Percentiles rank a stretch among this genome's conserved stretches.
Conservation (phyloP, 805 yeast genomes). For the Ogataea ganodermae region DNA sequence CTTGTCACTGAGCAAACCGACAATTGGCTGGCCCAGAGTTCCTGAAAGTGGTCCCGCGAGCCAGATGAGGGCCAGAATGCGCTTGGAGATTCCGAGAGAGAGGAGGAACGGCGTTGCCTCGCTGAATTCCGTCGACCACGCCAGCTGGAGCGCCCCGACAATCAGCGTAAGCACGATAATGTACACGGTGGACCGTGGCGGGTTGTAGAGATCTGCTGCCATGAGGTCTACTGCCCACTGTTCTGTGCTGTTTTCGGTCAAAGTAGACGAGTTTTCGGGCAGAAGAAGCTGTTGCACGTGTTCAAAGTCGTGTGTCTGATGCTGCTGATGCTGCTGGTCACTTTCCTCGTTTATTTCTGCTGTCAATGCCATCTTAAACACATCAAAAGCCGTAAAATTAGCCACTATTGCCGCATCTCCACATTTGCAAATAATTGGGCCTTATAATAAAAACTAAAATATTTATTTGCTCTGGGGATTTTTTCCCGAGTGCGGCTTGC, state of each 20-base stretch:
- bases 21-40: constrained; percentile 62
- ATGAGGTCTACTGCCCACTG: constrained; percentile 21
- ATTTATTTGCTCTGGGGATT: too few relatives aligned
- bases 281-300: background rate
- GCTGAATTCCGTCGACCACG: constrained; percentile 68
- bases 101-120: constrained; percentile 62
- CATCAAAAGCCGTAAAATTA: too few relatives aligned
- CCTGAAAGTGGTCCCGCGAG: constrained; percentile 69
- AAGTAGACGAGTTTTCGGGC: constrained; percentile 2
- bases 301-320: background rate
- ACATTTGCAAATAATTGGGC: too few relatives aligned
- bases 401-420: too few relatives aligned
- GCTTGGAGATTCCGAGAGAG: constrained; percentile 63
- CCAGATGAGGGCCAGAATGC: constrained; percentile 59
- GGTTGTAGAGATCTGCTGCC: constrained; percentile 35
- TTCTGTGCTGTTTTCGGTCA: background rate
- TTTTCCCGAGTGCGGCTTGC: too few relatives aligned
- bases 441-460: too few relatives aligned
- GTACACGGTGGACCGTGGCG: constrained; percentile 45
- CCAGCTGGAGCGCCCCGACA: constrained; percentile 60
- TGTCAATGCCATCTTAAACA: too few relatives aligned
- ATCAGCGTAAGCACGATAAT: constrained; percentile 48
- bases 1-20: constrained; percentile 59
- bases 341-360: too few relatives aligned
- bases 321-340: background rate